A percentile compares a stretch with the other conserved stretches of the same genome.
Conservation (phyloP, 2,329 filamentous ascomycete species). For the Aspergillus aculeatus region DNA sequence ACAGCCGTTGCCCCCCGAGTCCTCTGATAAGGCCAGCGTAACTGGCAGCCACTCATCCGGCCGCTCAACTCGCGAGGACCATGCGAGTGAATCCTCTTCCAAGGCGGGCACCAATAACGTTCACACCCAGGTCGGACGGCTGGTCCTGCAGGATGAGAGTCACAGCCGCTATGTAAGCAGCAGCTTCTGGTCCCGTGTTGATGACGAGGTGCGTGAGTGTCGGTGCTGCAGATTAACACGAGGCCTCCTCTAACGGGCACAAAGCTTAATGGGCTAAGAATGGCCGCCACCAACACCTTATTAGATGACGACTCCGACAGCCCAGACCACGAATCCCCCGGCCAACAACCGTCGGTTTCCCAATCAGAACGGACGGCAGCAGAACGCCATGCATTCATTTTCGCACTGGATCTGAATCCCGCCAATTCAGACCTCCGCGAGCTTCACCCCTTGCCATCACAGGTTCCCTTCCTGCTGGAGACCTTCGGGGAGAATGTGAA, state of each 20-base stretch:
- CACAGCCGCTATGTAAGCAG: neutral
- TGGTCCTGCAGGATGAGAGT: neutral
- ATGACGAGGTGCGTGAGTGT: neutral
- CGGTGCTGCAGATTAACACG: neutral
- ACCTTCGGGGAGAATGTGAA: constrained; percentile 38
- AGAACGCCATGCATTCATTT: neutral
- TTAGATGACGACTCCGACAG: neutral
- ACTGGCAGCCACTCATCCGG: neutral
- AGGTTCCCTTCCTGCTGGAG: neutral
- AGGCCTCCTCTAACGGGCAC: neutral
- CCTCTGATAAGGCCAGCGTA: neutral
- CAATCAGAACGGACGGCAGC: neutral
- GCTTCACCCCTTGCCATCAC: neutral
- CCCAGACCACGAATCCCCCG: neutral
- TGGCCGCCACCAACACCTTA: neutral
- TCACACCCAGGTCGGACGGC: neutral
- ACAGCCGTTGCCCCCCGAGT: neutral
- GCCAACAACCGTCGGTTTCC: neutral
- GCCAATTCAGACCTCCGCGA: neutral
- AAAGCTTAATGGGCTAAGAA: neutral
- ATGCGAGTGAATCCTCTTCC: neutral
- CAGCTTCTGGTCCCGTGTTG: neutral
- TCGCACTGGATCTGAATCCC: neutral
- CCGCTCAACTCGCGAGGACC: neutral
- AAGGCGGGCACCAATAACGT: neutral